Evolutionary conservation across 2,329 filamentous ascomycete species (phyloP), one percentile per base, ranked within the genome.

Genomic region (Aspergillus tubingensis): DNA sequence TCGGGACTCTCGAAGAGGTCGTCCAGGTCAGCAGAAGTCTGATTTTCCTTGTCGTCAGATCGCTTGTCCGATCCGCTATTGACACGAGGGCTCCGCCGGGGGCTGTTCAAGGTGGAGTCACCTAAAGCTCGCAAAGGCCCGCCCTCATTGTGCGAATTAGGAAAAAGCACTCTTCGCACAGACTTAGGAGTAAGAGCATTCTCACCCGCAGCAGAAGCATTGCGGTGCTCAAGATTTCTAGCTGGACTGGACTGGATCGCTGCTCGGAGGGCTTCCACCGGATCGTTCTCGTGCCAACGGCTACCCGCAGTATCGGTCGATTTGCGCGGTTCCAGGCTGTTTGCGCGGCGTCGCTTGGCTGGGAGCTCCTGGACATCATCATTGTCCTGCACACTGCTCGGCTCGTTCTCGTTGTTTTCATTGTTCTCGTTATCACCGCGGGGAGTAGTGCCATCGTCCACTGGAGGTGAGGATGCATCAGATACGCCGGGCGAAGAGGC

Each of bases 1-100:
- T 66, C 70, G 63, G 58, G 78, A 57, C 88, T 83, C 59, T 88
- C 87, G 68, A 95, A 93, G 4, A 95, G 81, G 53, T 84, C 81
- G 43, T 86, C 83, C 5, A 90, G 74, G 38, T 84, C 82, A 19
- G 72, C 69, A 4, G 72, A 69, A 5, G 82, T 80, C 11, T 78
- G 75, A 63, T 88, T 88, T 71, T 88, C 86, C 67, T 88, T 87
- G 61, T 87, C 84, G 52, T 77, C 76, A 57, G 65, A 68, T 64
- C 75, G 74, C 62, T 74, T 78, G 65, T 75, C 72, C 62, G 70
- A 76, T 59, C 72, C 74, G 62, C 71, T 70, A 50, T 73, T 71
- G 49, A 69, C 65, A 49, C 77, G 76, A 58, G 78, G 76, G 60
- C 75, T 78, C 59, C 77, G 73, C 25, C 74, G 83, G 81, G 74